phyloP scores from a whole-genome alignment of 2,329 filamentous ascomycete species.

The Colletotrichum sp. region DNA sequence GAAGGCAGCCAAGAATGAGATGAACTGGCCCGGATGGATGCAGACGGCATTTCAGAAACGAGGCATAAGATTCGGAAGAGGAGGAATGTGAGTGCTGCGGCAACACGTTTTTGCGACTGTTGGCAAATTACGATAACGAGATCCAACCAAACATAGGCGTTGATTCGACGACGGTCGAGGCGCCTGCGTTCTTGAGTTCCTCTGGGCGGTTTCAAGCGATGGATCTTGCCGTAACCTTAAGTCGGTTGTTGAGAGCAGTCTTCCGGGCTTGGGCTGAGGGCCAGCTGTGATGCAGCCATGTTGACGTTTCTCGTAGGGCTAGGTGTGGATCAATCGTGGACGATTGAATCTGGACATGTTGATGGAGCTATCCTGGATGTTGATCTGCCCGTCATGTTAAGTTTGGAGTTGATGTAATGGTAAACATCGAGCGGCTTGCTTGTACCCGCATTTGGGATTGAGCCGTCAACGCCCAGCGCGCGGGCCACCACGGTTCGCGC shows the following conservation, averaged over 20 bases:
- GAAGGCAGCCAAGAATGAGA: background rate
- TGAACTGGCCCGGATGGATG: background rate
- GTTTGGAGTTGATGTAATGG: background rate
- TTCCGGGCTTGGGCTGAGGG: background rate
- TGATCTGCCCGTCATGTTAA: background rate
- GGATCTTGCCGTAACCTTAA: background rate
- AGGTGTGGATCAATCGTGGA: background rate
- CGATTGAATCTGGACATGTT: background rate
- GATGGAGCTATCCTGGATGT: background rate
- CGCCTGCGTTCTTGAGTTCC: constrained; percentile 6
- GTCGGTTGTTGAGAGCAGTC: background rate
- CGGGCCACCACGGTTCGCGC: background rate
- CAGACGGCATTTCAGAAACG: background rate
- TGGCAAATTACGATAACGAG: background rate
- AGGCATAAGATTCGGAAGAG: background rate
- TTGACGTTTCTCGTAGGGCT: background rate
- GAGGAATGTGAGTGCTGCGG: background rate
- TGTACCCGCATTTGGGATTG: background rate
- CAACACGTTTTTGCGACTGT: background rate
- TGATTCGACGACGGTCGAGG: background rate
- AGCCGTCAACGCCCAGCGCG: background rate
- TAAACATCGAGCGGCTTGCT: background rate
- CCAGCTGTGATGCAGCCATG: background rate
- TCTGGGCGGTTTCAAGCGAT: background rate
- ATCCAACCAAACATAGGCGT: background rate